These are phyloP conservation scores for Aspergillus persii DNA, from an alignment of 2,329 filamentous ascomycete species.

Conservation along the genomic window DNA sequence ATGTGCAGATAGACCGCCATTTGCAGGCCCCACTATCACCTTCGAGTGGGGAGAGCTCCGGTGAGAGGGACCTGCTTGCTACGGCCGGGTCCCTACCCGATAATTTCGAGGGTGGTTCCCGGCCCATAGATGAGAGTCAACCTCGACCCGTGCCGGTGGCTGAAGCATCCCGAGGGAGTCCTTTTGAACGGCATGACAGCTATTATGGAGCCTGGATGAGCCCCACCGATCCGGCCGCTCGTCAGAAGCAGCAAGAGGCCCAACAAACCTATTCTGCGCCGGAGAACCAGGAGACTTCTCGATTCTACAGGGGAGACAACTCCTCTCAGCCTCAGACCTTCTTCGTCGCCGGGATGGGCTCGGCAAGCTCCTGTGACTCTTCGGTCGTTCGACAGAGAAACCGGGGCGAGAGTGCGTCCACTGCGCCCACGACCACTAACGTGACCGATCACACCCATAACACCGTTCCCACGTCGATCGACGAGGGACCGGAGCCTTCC, in stretches of 20 bases:
- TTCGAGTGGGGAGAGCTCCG: constrained; percentile 77
- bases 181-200: constrained; percentile 34
- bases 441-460: constrained; percentile 33
- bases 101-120: constrained; percentile 35
- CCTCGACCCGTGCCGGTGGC: constrained; percentile 11
- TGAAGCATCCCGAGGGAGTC: constrained; percentile 9
- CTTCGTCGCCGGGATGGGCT: constrained; percentile 15
- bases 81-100: constrained; percentile 57
- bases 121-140: constrained; percentile 24
- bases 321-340: constrained; percentile 13
- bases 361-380: constrained; percentile 13
- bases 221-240: constrained; percentile 33
- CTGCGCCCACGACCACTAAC: constrained; percentile 34
- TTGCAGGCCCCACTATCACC: constrained; percentile 76
- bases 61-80: constrained; percentile 60
- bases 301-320: constrained; percentile 4
- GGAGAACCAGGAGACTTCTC: constrained; percentile 2
- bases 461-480: constrained; percentile 33
- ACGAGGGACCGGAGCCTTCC: constrained; percentile 19
- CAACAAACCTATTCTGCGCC: constrained; percentile 8
- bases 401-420: constrained; percentile 34
- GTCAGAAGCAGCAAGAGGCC: constrained; percentile 19
- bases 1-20: constrained; percentile 82
- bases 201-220: constrained; percentile 56
- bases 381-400: constrained; percentile 12